A percentile compares a stretch with the other conserved stretches of the same genome.
These are phyloP conservation scores for Solanum chacoense DNA, from an alignment of 305 asterid species.

Conservation along the genomic window DNA sequence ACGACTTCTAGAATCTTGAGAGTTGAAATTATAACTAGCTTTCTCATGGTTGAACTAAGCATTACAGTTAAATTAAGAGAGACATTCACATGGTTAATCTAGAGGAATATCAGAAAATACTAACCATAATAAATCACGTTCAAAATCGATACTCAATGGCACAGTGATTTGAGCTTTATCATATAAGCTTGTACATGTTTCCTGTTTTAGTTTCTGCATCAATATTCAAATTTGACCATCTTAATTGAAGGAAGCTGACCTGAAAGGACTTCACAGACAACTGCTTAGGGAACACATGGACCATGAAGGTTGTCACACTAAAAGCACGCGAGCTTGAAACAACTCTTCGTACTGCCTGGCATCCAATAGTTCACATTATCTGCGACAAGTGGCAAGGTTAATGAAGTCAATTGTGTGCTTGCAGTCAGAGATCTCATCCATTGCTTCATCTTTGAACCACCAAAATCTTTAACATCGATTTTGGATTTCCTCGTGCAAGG, in stretches of 20 bases:
- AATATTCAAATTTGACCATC: neutral
- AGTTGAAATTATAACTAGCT: neutral
- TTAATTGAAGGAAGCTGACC: constrained; percentile 42
- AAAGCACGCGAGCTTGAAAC: constrained; percentile 44
- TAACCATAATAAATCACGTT: neutral
- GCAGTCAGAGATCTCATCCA: constrained; percentile 21
- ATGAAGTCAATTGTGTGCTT: constrained; percentile 10
- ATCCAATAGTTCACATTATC: constrained; percentile 19
- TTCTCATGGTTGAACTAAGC: neutral
- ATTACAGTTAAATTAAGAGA: neutral
- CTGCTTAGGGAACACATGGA: constrained; percentile 26
- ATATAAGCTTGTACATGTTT: neutral
- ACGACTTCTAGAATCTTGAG: constrained; percentile 35
- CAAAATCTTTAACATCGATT: constrained; percentile 10
- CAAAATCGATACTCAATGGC: neutral
- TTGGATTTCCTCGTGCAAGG: constrained; percentile 1
- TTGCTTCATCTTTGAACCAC: constrained; percentile 20
- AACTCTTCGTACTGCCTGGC: constrained; percentile 15
- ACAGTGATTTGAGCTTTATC: neutral
- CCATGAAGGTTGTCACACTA: constrained; percentile 30
- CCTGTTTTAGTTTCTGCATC: neutral
- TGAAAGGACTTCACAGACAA: constrained; percentile 51
- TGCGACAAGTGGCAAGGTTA: constrained; percentile 1
- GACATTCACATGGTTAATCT: neutral
- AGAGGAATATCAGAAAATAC: neutral